phyloP scores from a whole-genome alignment of 495 filamentous ascomycete species.

The Melanomma pulvis-pyrius region DNA sequence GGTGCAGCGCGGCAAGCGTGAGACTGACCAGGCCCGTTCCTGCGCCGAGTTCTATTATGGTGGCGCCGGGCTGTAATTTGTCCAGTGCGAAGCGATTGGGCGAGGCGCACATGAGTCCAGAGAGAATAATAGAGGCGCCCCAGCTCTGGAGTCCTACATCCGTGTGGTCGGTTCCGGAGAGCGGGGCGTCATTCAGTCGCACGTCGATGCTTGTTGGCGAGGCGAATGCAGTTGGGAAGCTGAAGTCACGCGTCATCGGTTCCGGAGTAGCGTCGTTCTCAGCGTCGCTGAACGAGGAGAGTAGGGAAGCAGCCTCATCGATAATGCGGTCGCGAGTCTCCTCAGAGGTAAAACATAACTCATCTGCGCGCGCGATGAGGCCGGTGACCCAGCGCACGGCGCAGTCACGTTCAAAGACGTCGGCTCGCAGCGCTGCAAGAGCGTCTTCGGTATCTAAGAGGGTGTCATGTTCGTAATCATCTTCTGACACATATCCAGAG shows the following conservation, averaged over 20 bases:
- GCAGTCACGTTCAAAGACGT: slow-evolving; percentile 19
- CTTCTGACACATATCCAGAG: slow-evolving; percentile 30
- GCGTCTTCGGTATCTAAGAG: neutral
- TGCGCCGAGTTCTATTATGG: slow-evolving; percentile 28
- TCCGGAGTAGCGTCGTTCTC: neutral
- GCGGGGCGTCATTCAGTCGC: slow-evolving; percentile 26
- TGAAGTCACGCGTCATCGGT: slow-evolving; percentile 18
- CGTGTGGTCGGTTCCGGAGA: slow-evolving; percentile 33
- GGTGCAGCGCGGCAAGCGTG: slow-evolving; percentile 9
- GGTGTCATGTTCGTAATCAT: slow-evolving; percentile 8
- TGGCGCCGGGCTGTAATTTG: neutral
- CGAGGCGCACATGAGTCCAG: slow-evolving; percentile 4
- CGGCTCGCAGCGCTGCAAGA: slow-evolving; percentile 8
- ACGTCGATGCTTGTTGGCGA: slow-evolving; percentile 4
- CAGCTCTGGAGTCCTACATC: slow-evolving; percentile 32
- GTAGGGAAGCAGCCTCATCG: slow-evolving; percentile 22
- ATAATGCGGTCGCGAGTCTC: slow-evolving; percentile 8
- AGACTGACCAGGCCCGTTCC: slow-evolving; percentile 31
- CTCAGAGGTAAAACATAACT: slow-evolving; percentile 9
- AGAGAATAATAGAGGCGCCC: slow-evolving; percentile 30
- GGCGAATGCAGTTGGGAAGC: neutral
- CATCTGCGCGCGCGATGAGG: slow-evolving; percentile 17
- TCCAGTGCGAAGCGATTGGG: slow-evolving; percentile 13
- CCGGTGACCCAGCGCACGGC: slow-evolving; percentile 26
- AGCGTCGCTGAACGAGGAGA: slow-evolving; percentile 21